phyloP scores from a whole-genome alignment of 176 grass and related monocot genomes.

The Avena sativa region DNA sequence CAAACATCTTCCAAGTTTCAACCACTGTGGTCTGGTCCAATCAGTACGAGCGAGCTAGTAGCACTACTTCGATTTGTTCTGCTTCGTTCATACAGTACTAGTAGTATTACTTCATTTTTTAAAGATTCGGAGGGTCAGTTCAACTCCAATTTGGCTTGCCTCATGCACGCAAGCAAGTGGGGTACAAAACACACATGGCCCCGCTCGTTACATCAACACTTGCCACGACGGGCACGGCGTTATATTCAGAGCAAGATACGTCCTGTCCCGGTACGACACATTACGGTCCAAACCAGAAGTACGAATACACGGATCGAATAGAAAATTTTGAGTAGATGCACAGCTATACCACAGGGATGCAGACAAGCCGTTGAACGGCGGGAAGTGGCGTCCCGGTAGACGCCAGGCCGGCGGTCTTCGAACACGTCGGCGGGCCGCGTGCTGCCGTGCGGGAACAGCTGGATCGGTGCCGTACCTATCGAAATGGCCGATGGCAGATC shows the following conservation, averaged over 20 bases:
- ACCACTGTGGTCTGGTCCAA: slow-evolving; percentile 5
- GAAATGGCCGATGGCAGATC: slow-evolving; percentile 38
- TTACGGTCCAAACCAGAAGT: slow-evolving; percentile 3
- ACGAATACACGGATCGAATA: not conserved
- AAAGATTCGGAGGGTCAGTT: not conserved
- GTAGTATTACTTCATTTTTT: not conserved
- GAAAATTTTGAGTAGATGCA: not conserved
- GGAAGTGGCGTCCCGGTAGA: not conserved
- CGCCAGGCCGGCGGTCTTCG: not conserved
- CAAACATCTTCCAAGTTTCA: not conserved
- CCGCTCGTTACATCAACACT: not conserved
- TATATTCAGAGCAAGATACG: slow-evolving; percentile 7
- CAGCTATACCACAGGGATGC: not conserved
- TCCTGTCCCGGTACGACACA: not conserved
- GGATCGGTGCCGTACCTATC: slow-evolving; percentile 47
- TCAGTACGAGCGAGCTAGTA: not conserved
- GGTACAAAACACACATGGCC: not conserved
- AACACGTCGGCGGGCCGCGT: slow-evolving; percentile 35
- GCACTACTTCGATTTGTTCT: not conserved
- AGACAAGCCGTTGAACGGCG: slow-evolving; percentile 1
- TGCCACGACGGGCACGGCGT: not conserved
- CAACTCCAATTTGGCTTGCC: not conserved
- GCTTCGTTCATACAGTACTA: too few species aligned
- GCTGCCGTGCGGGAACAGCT: slow-evolving; percentile 33
- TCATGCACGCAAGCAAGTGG: not conserved